Evolutionary conservation across 1,139 yeast species (phyloP).

Genomic region (Barnettozyma hawaiiensis): DNA sequence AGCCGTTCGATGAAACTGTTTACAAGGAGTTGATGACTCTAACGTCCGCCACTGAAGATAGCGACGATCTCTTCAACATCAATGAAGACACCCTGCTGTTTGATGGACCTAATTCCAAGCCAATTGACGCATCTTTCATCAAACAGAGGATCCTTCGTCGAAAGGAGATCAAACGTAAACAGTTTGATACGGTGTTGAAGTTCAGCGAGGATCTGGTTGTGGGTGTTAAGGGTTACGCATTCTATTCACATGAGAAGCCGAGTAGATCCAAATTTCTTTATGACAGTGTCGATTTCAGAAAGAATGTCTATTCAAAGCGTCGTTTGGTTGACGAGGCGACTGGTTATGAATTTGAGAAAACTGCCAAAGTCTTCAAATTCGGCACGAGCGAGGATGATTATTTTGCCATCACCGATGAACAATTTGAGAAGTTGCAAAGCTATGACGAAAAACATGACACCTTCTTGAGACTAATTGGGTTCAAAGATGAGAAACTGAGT

Average conservation of each 20-base stretch:
- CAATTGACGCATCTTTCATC: slow-evolving; percentile 43
- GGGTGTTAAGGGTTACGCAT: slow-evolving; percentile 65
- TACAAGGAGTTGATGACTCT: slow-evolving; percentile 51
- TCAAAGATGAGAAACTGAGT: slow-evolving; percentile 39
- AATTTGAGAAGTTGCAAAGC: slow-evolving; percentile 30
- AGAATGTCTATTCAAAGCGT: slow-evolving; percentile 49
- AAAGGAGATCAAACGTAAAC: slow-evolving; percentile 57
- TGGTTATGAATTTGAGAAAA: slow-evolving; percentile 37
- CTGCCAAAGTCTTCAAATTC: slow-evolving; percentile 36
- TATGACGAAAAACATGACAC: slow-evolving; percentile 36
- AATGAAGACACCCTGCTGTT: slow-evolving; percentile 19
- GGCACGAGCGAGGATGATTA: slow-evolving; percentile 35
- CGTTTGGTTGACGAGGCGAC: slow-evolving; percentile 35
- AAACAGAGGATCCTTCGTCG: slow-evolving; percentile 47
- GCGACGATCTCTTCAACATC: slow-evolving; percentile 10
- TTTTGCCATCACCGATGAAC: slow-evolving; percentile 35
- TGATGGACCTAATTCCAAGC: slow-evolving; percentile 35
- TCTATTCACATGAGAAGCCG: slow-evolving; percentile 50
- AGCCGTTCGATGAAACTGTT: slow-evolving; percentile 44
- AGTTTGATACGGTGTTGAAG: slow-evolving; percentile 55
- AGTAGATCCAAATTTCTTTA: slow-evolving; percentile 42
- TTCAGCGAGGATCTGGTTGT: slow-evolving; percentile 49
- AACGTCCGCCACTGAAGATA: slow-evolving; percentile 11
- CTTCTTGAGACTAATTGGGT: slow-evolving; percentile 58
- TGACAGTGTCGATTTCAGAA: slow-evolving; percentile 45